These are phyloP conservation scores for Hawksworthiomyces lignivorus DNA, from an alignment of 2,329 filamentous ascomycete genomes.

Conservation along the genomic window DNA sequence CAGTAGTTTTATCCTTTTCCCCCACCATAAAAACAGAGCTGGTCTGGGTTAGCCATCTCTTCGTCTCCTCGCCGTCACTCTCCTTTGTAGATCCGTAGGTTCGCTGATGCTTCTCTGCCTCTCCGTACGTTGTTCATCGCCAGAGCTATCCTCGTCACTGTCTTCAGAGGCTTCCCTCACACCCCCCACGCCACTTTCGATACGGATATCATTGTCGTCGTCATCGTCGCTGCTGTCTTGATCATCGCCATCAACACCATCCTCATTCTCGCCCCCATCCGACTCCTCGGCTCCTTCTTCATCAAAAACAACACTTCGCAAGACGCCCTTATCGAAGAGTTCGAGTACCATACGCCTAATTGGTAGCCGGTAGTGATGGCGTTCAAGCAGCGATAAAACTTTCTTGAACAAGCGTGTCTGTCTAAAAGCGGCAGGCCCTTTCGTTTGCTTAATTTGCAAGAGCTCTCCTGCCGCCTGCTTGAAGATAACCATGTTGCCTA, in stretches of 20 bases:
- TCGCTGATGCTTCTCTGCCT: conserved; percentile 46
- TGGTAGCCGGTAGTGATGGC: conserved; percentile 79
- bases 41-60: background rate
- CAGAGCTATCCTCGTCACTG: conserved; percentile 37
- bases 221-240: conserved; percentile 21
- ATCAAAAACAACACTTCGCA: conserved; percentile 76
- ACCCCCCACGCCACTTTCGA: too few species aligned
- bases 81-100: conserved; percentile 24
- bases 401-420: conserved; percentile 75
- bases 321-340: conserved; percentile 83
- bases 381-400: conserved; percentile 76
- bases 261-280: conserved; percentile 36
- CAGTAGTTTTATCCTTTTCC: too few species aligned
- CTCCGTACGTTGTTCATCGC: conserved; percentile 47
- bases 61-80: conserved; percentile 10
- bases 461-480: conserved; percentile 81
- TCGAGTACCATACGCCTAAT: conserved; percentile 88
- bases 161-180: conserved; percentile 32
- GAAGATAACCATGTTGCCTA: conserved; percentile 88
- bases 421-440: conserved; percentile 66
- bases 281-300: conserved; percentile 51
- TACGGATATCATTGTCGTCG: conserved; percentile 55
- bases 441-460: conserved; percentile 67
- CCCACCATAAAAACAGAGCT: too few species aligned
- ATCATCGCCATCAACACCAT: conserved; percentile 19